Evolutionary conservation across 768 basidiomycete species (phyloP).

Genomic region (Lenzites betulinus): DNA sequence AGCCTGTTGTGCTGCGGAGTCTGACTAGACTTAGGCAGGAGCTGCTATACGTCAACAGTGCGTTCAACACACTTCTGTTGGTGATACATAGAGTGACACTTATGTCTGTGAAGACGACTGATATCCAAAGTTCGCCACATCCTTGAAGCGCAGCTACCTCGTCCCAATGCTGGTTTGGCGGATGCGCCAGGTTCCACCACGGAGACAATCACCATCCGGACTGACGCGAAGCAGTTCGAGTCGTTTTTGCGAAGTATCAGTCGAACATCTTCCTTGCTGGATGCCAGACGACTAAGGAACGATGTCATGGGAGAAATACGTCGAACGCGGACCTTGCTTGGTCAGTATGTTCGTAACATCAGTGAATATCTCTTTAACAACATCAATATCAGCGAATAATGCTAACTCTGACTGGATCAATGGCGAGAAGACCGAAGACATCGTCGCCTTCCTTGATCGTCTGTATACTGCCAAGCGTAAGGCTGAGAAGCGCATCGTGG

Average conservation of each 20-base stretch:
- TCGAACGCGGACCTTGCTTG: slow-evolving; percentile 70
- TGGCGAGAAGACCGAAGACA: slow-evolving; percentile 80
- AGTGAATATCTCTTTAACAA: background rate
- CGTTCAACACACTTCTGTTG: slow-evolving; percentile 42
- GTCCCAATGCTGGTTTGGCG: slow-evolving; percentile 45
- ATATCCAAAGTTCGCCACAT: slow-evolving; percentile 87
- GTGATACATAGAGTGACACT: background rate
- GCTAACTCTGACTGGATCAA: slow-evolving; percentile 90
- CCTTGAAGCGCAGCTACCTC: slow-evolving; percentile 76
- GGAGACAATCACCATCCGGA: slow-evolving; percentile 81
- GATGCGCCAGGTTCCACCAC: slow-evolving; percentile 46
- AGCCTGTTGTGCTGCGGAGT: background rate
- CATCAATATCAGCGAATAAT: slow-evolving; percentile 59
- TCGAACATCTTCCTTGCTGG: slow-evolving; percentile 78
- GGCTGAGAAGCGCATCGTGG: slow-evolving; percentile 81
- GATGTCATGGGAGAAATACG: slow-evolving; percentile 93
- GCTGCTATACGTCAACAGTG: slow-evolving; percentile 71
- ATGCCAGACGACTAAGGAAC: slow-evolving; percentile 88
- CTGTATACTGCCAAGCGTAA: slow-evolving; percentile 87
- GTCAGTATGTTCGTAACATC: slow-evolving; percentile 40
- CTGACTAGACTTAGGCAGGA: slow-evolving; percentile 48
- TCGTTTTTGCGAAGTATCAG: slow-evolving; percentile 86
- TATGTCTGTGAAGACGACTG: slow-evolving; percentile 59
- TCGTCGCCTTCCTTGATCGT: slow-evolving; percentile 84
- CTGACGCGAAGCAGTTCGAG: slow-evolving; percentile 83